Percentiles rank a stretch among this genome's conserved stretches.
These are phyloP conservation scores for Tremella yokohamensis DNA, from an alignment of 768 basidiomycete genomes.

Conservation along the genomic window DNA sequence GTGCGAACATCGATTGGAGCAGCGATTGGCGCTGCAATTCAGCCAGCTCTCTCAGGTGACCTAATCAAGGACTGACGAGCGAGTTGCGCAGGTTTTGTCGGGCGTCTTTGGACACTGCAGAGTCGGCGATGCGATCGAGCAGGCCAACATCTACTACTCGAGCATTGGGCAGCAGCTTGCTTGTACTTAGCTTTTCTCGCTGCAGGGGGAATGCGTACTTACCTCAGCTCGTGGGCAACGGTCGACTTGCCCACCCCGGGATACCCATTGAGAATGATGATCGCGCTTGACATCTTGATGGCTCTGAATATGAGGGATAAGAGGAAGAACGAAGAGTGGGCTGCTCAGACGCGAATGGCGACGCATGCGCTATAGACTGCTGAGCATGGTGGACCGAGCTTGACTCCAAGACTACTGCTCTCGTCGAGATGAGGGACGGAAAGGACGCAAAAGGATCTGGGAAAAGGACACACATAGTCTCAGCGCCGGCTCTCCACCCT, in stretches of 20 bases:
- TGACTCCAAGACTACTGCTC: too few relatives aligned
- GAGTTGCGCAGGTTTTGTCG: slow-evolving; percentile 3
- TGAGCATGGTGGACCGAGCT: too few relatives aligned
- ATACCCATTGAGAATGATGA: slow-evolving; percentile 5
- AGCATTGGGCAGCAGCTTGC: slow-evolving; percentile 13
- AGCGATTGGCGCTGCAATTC: slow-evolving; percentile 6
- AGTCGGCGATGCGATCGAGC: neutral
- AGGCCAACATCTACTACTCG: slow-evolving; percentile 5
- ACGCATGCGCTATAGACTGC: too few relatives aligned
- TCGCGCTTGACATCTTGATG: neutral
- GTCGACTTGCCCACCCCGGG: slow-evolving; percentile 12
- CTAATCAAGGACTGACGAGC: neutral
- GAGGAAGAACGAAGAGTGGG: too few relatives aligned
- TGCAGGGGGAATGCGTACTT: neutral
- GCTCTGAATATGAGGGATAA: too few relatives aligned
- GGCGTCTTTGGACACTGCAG: neutral
- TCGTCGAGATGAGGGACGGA: too few relatives aligned
- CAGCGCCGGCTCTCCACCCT: too few relatives aligned
- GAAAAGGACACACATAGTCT: too few relatives aligned
- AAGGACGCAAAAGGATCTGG: too few relatives aligned
- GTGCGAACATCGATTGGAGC: slow-evolving; percentile 8
- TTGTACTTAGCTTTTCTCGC: neutral
- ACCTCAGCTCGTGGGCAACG: slow-evolving; percentile 13
- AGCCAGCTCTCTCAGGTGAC: neutral
- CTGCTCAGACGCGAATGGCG: too few relatives aligned